Percentiles rank a stretch among this genome's conserved stretches.
Evolutionary conservation across 1,284 basidiomycete species (phyloP).

Genomic region (Filobasidium uniguttulatum): DNA sequence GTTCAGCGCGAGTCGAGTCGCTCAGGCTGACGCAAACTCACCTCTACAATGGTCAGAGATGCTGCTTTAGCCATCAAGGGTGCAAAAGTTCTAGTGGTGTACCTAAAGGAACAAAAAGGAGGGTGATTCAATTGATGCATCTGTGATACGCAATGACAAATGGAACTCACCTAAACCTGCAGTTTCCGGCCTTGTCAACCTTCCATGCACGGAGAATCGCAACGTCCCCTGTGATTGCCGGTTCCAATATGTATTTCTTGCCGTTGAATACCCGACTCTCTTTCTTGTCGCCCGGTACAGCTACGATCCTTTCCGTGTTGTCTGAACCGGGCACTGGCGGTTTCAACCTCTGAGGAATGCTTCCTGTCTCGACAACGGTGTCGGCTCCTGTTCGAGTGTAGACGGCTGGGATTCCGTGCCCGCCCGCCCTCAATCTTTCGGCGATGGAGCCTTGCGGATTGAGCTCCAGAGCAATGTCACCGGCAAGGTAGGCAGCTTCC

Average conservation of each 20-base stretch:
- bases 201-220: slow-evolving; percentile 92
- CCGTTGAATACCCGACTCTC: slow-evolving; percentile 69
- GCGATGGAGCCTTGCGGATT: slow-evolving; percentile 85
- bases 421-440: slow-evolving; percentile 80
- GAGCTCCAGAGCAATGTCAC: slow-evolving; percentile 70
- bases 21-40: slow-evolving; percentile 22
- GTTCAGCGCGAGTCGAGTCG: not conserved
- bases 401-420: slow-evolving; percentile 90
- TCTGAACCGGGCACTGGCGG: too few relatives aligned
- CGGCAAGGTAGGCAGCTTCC: slow-evolving; percentile 55
- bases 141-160: not conserved
- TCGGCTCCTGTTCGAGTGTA: slow-evolving; percentile 84
- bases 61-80: slow-evolving; percentile 79
- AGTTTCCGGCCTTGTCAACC: slow-evolving; percentile 78
- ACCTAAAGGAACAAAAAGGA: slow-evolving; percentile 40
- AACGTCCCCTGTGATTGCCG: slow-evolving; percentile 70
- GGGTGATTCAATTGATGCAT: not conserved
- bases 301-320: slow-evolving; percentile 35
- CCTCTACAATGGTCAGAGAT: slow-evolving; percentile 81
- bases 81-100: slow-evolving; percentile 78
- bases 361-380: slow-evolving; percentile 58
- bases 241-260: slow-evolving; percentile 72
- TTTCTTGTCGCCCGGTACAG: slow-evolving; percentile 58
- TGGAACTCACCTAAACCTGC: slow-evolving; percentile 55
- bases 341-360: slow-evolving; percentile 49